Evolutionary conservation across 768 basidiomycete genomes (phyloP).

Genomic region (Saitozyma sp.): DNA sequence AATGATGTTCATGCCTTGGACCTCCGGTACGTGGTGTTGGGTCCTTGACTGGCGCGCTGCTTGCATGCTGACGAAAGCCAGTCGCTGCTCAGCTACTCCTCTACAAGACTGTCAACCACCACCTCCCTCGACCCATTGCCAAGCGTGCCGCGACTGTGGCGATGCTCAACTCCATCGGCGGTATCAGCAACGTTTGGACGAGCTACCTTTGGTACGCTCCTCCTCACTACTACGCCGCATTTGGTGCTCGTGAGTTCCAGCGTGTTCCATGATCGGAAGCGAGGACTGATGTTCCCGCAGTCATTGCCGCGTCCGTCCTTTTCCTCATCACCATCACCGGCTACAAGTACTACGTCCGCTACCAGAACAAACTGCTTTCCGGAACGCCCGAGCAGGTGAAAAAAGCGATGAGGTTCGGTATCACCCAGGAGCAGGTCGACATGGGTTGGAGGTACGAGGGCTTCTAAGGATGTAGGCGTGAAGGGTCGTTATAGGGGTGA

Average conservation of each 20-base stretch:
- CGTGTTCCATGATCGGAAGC: background rate
- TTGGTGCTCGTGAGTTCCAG: constrained; percentile 31
- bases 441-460: constrained; percentile 46
- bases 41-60: background rate
- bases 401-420: constrained; percentile 17
- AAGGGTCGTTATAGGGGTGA: no score
- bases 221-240: constrained; percentile 35
- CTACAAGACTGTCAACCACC: constrained; percentile 43
- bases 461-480: constrained; percentile 12
- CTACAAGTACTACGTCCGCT: constrained; percentile 37
- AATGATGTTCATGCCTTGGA: constrained; percentile 36
- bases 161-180: constrained; percentile 43
- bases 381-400: constrained; percentile 14
- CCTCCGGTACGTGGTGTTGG: constrained; percentile 18
- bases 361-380: constrained; percentile 39
- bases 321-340: constrained; percentile 31
- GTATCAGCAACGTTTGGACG: constrained; percentile 38
- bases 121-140: constrained; percentile 40
- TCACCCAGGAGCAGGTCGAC: constrained; percentile 35
- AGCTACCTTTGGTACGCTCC: constrained; percentile 31
- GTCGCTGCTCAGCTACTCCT: constrained; percentile 44
- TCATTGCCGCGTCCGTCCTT: constrained; percentile 5
- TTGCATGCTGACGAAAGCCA: background rate
- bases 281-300: no score
- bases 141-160: constrained; percentile 47